Conservation (phyloP, 257 asterid genomes). For the Ligustrum vulgare region DNA sequence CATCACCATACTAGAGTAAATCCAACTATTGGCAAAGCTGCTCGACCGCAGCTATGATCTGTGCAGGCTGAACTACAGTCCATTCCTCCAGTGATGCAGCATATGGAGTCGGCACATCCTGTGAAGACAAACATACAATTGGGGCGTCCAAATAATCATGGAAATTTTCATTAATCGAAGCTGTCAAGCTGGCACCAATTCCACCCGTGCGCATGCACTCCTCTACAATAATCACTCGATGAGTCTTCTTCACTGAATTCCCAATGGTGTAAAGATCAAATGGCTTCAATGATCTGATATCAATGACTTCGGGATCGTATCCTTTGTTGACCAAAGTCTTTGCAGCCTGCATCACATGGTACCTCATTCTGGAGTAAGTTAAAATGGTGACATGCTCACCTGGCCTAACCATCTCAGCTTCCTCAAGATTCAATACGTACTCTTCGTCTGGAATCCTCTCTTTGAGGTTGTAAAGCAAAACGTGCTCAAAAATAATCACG, state of each 20-base stretch:
- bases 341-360: conserved; percentile 90
- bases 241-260: conserved; percentile 80
- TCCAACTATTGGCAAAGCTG: conserved; percentile 58
- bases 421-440: conserved; percentile 65
- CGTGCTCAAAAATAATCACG: conserved; percentile 78
- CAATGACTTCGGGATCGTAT: conserved; percentile 79
- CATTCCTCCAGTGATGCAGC: conserved; percentile 74
- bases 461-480: conserved; percentile 73
- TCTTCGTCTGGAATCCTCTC: conserved; percentile 85
- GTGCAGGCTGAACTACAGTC: conserved; percentile 85
- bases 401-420: conserved; percentile 84
- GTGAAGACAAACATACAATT: conserved; percentile 69
- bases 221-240: conserved; percentile 72
- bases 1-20: background rate
- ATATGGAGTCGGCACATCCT: conserved; percentile 88
- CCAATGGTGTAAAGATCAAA: conserved; percentile 78
- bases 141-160: conserved; percentile 82
- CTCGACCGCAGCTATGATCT: conserved; percentile 80
- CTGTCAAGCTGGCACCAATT: conserved; percentile 80
- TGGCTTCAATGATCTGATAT: conserved; percentile 81
- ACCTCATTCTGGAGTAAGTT: conserved; percentile 85
- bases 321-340: conserved; percentile 75
- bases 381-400: conserved; percentile 79
- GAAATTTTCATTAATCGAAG: conserved; percentile 68
- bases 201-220: conserved; percentile 97